These are phyloP conservation scores for Eucalyptus albens DNA, from an alignment of 345 rosid species.

Conservation along the genomic window DNA sequence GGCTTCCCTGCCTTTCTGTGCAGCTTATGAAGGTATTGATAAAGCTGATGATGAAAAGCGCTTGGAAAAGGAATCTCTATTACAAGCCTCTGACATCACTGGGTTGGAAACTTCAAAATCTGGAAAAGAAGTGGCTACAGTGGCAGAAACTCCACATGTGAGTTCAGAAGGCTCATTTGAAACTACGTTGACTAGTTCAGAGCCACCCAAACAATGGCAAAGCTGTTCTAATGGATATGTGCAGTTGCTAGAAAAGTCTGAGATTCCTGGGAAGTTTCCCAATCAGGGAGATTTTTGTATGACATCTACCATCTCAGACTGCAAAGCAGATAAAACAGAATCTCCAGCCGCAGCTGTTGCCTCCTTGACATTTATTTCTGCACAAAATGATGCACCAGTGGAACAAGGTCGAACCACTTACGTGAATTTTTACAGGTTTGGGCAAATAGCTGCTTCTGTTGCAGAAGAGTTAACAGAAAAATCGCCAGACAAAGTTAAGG, in stretches of 20 bases:
- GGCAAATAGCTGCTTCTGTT: constrained; percentile 51
- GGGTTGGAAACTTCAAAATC: constrained; percentile 7
- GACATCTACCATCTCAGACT: background rate
- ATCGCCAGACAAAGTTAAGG: constrained; percentile 25
- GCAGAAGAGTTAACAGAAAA: constrained; percentile 53
- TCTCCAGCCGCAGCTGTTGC: constrained; percentile 7
- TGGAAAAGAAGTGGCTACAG: constrained; percentile 13
- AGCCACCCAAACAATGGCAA: background rate
- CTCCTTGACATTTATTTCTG: constrained; percentile 7
- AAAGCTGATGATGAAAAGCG: constrained; percentile 16
- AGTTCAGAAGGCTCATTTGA: constrained; percentile 16
- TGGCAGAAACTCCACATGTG: constrained; percentile 20
- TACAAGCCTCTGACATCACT: constrained; percentile 21
- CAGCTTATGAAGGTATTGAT: constrained; percentile 1
- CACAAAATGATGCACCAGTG: constrained; percentile 9
- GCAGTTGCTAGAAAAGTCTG: constrained; percentile 9
- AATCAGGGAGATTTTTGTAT: constrained; percentile 6
- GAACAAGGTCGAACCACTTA: constrained; percentile 30
- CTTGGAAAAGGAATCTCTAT: constrained; percentile 17
- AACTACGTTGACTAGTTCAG: constrained; percentile 8
- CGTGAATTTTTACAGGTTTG: constrained; percentile 63
- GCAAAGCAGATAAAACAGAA: constrained; percentile 10
- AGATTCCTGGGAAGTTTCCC: constrained; percentile 1
- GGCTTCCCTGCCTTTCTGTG: constrained; percentile 7
- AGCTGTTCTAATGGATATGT: background rate